Base-by-base conservation (phyloP, 768 basidiomycete species). In the Candolleomyces eurysporus region DNA sequence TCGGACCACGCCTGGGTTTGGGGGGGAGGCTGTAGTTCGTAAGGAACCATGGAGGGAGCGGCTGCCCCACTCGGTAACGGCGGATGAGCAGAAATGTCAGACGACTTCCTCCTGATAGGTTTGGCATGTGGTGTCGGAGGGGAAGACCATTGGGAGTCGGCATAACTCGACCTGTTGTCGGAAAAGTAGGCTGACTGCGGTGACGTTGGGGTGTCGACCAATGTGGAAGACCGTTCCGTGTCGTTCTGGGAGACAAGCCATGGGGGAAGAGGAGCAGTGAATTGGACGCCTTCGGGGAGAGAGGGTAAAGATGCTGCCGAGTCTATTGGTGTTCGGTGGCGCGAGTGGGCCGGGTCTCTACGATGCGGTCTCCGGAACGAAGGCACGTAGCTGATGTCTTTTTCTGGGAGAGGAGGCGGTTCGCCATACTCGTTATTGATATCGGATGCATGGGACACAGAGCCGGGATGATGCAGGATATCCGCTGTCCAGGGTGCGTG, bases 401-500 rank as follows among this genome's bases (percentile, higher is more conserved):
- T 57, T 31, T 16, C 56, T 42, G 61, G 55, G 6, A 50, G 56
- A 21, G 56, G 46, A 17, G 61, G 61, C 1, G 61, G 60, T 19
- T 14, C 30, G 21, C 56, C 61, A 40, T 57, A 57, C 21, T 56
- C 54, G 31, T 21, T 32, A 13, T 32, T 32, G 8, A 36, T 32
- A 5, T 31, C 26, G 17, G 31, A n/a, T 17, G 52, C 45, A 7
- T 46, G 45, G 21, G 19, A 19, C 30, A 5, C 19, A 51, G 49
- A 31, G 14, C 26, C 52, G 52, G 50, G 26, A 39, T 59, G 55
- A 32, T 51, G 46, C 40, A 51, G 32, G 21, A 61, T 36, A 30
- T 61, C 55, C 9, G 61, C 61, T 7, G 61, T 57, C 61, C 61
- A 61, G 3, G 61, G 55, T 1, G 48, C 11, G 21, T 50, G 61